Base-by-base conservation (phyloP, 352 stramenopile species). In the Pythium aristosporum region DNA sequence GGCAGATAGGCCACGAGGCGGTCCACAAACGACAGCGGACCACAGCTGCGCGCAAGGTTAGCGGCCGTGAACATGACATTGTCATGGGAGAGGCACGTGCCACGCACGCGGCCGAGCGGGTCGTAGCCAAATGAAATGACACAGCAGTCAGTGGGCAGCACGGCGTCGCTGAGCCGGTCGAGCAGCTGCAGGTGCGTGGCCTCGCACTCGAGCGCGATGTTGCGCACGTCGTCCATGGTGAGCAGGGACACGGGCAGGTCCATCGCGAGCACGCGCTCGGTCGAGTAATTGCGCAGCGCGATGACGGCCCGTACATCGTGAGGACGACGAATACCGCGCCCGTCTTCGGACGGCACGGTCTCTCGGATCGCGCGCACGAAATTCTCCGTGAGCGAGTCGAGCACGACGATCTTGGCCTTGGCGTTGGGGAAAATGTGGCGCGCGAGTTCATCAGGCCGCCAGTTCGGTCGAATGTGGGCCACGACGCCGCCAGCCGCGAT, bases 51-150 rank as follows among this genome's bases (percentile, higher is more conserved):
- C 2, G 83, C 82, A 34, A 95, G 73, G 2, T 79, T 80, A 15
- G 79, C 70, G 10, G 84, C 82, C 9, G 86, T 92, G 63, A 92
- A 95, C 48, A 95, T 73, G 11, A 90, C 75, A 37, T 95, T 95
- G 72, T 95, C 84, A 54, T 95, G 86, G n/a, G 84, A 89, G 0
- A 95, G 48, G 39, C 80, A 79, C 3, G 71, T 73, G 10, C 71
- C 82, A 23, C 80, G 79, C 36, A 92, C 68, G 5, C 57, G 46
- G 1, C 85, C 85, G 0, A 61, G 28, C 12, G 65, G 65, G 57
- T 94, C 81, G 60, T 91, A 91, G 18, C 75, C 80, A 41, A 94
- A 94, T 5, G 74, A 59, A 20, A 94, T 63, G 37, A 83, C 53
- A 42, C 79, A 91, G 61, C 69, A 78, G 39, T 88, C 71, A 4